phyloP scores from a whole-genome alignment of 192 early-diverging fungal species.

The Oehlia diaphana region DNA sequence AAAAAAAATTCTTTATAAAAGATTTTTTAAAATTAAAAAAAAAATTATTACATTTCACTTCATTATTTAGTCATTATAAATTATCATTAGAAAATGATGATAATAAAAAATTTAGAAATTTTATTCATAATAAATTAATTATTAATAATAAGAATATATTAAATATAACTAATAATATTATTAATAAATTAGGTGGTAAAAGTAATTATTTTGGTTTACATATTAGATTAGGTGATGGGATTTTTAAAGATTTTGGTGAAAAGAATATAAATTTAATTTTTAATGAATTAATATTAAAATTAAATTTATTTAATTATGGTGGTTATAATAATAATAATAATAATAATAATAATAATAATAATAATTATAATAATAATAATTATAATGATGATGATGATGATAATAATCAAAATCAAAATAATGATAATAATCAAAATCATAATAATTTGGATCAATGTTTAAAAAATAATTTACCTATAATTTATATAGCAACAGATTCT shows the following conservation, averaged over 20 bases:
- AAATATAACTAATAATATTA: not conserved
- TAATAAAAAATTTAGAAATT: not conserved
- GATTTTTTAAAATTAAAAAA: not conserved
- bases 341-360: no score
- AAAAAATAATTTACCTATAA: not conserved
- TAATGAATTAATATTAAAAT: not conserved
- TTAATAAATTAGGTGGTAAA: not conserved
- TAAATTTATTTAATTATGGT: not conserved
- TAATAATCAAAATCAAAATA: no score
- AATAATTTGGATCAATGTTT: not conserved
- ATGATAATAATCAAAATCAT: no score
- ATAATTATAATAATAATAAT: no score
- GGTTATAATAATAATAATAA: no score
- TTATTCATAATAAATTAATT: not conserved
- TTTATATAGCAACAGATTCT: not conserved
- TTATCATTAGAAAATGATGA: not conserved
- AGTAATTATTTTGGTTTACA: constrained; percentile 6
- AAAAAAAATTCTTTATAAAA: not conserved
- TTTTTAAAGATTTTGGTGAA: not conserved
- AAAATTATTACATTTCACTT: not conserved
- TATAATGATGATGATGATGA: no score
- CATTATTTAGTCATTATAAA: not conserved
- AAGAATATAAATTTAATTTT: not conserved
- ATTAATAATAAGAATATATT: not conserved
- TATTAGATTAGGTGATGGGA: not conserved